Evolutionary conservation across 768 basidiomycete genomes (phyloP), one percentile per base, ranked within the genome.

Genomic region (Hericium alpestre): DNA sequence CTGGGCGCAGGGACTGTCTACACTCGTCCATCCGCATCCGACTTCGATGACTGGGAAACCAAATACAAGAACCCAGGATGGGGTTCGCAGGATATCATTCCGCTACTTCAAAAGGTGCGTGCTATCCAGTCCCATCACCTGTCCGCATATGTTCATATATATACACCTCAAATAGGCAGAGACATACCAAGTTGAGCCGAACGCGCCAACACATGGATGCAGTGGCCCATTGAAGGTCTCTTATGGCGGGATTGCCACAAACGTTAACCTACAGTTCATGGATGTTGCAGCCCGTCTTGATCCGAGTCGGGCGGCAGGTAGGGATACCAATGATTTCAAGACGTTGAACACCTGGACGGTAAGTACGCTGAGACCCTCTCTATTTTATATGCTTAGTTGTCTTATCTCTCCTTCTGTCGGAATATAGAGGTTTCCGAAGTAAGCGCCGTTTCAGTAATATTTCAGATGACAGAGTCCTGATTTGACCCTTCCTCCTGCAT

Each of bases 11-110:
- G 52, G 46, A 55, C 54, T 65, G 73, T 79, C 73, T 86, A 84
- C 59, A 78, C 75, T 0, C 76, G 84, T 23, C 77, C 81, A 13
- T 67, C 79, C 8, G 78, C 80, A 1, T 84, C 82, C 0, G 85
- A 87, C 63, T 84, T 79, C 51, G 81, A 87, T 59, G 79, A 80
- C 52, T 86, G 84, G 84, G 76, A 78, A 60, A 59, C 46, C 3
- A 65, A 71, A 2, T 66, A 78, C 23, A 72, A 72, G 4, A 84
- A 85, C 63, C 67, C 75, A 1, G 84, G 83, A 1, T 87, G 85
- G 85, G 73, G 81, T 5, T 79, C 80, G 0, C 70, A 73, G 51
- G 71, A 79, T 25, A 63, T 87, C 4, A 76, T 86, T 32, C 83
- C 84, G 0, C 68, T 84, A 13, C 59, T 83, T 32, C 77, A 71